Base-by-base conservation (phyloP, 257 asterid species). In the Scutellaria galericulata region DNA sequence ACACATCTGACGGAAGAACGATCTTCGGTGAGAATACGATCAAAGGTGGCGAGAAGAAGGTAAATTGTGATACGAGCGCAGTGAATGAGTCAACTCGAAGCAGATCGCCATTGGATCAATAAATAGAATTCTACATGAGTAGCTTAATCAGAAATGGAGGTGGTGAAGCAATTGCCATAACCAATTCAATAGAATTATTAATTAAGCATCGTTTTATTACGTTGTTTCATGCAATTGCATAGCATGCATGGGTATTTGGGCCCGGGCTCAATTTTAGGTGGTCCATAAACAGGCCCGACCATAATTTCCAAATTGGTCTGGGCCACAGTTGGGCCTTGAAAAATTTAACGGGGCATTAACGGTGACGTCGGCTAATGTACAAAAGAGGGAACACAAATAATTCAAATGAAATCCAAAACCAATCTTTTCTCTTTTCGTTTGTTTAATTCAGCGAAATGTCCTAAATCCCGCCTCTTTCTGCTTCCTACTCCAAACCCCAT, bases 321-420 rank as follows among this genome's bases (percentile, higher is more conserved):
- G 37, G 37, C 37, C 37, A 31, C 37, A 4, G 5, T 4, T 31
- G 2, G 5, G 37, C 37, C 37, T 31, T 31, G 37, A 31, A 1
- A 31, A 31, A 31, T 3, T 31, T 31, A 31, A 31, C 37, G 37
- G 37, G 27, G 57, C 61, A 37, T 5, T 75, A 59, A 59, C 75
- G 81, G 79, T 45, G 69, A 54, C 68, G 75, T 40, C 53, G 76
- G 82, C 5, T 31, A 31, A 2, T 31, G 37, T 1, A 31, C 37
- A 31, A 27, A 18, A 69, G 87, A 83, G 83, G 79, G 81, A 77
- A 77, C 68, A 53, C 73, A 75, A 80, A 76, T 78, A 63, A 50
- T 83, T 83, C 81, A 77, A 83, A 77, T 65, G 8, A 71, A 48
- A 54, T 18, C 71, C 70, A 64, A 76, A 64, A 31, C 37, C 37